Base-by-base conservation (phyloP, 2,329 filamentous ascomycete genomes). In the Teratosphaeria epicoccoides region DNA sequence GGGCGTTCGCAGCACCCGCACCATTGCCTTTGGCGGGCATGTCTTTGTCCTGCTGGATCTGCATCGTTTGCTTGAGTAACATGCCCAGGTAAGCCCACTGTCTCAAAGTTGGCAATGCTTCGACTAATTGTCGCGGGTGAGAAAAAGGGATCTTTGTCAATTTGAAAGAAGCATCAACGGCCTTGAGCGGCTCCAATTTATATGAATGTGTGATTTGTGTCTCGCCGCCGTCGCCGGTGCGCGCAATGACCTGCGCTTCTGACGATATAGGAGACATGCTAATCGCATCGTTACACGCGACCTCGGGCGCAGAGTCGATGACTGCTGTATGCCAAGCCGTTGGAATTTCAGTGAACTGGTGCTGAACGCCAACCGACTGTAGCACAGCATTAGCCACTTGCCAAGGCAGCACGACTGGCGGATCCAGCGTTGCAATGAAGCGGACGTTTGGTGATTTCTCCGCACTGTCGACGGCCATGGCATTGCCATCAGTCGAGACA, bases 81-180 rank as follows among this genome's bases (percentile, higher is more conserved):
- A 74, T 79, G 1, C 81, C 81, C 4, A 88, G 71, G 57, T 85
- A 82, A 0, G 84, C 84, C 62, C 88, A 93, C 65, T 93, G 87
- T 12, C 88, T 76, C 14, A 93, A 72, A 3, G 77, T 73, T 0
- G 87, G 86, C n/a, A 94, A 74, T 63, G 90, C 80, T 49, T 80
- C 76, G 6, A 90, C 72, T 3, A 94, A 71, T 63, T 94, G 87
- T 47, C 82, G 79, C 0, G 88, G 88, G 61, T 94, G 88, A 2
- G 81, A 80, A 62, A 94, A 91, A 0, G 86, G 82, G 26, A 93
- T 73, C 51, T 84, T 80, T 1, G 77, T 78, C 7, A 94, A 67
- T 2, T 76, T 74, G 51, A 83, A 78, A 0, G 83, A 84, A 58
- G 84, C 88, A 7, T 88, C 85, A 14, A 4, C 28, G 2, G 81